phyloP scores from a whole-genome alignment of 805 yeast genomes.

The Spathaspora boniae region DNA sequence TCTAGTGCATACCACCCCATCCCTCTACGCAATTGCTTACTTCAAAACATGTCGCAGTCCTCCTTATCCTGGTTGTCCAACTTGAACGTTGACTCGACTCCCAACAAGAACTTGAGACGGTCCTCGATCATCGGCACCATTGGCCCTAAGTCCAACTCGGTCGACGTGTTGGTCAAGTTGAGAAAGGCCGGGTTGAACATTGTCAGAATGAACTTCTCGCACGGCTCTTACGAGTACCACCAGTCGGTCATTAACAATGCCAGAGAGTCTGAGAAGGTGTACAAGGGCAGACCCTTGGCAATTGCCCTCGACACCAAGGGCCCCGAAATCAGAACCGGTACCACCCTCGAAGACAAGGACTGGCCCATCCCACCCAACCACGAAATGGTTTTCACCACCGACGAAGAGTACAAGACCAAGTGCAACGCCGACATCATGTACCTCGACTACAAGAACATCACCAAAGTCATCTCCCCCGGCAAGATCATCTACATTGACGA shows the following conservation, averaged over 20 bases:
- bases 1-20: no score
- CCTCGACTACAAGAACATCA: slow-evolving; percentile 93
- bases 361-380: slow-evolving; percentile 81
- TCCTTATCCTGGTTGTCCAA: slow-evolving; percentile 77
- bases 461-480: slow-evolving; percentile 87
- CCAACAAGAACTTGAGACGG: slow-evolving; percentile 81
- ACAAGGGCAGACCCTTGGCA: slow-evolving; percentile 95
- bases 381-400: slow-evolving; percentile 92
- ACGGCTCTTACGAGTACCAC: slow-evolving; percentile 97
- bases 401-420: slow-evolving; percentile 66
- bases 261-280: slow-evolving; percentile 85
- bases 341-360: slow-evolving; percentile 76
- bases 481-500: slow-evolving; percentile 93
- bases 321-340: slow-evolving; percentile 99
- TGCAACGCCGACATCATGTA: slow-evolving; percentile 82
- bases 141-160: slow-evolving; percentile 96
- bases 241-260: slow-evolving; percentile 95
- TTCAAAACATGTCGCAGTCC: slow-evolving; percentile 42
- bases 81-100: slow-evolving; percentile 69
- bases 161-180: slow-evolving; percentile 76
- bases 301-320: slow-evolving; percentile 99
- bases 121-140: slow-evolving; percentile 97
- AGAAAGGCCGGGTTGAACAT: slow-evolving; percentile 98
- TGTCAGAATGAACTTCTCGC: slow-evolving; percentile 98
- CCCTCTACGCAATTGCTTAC: no score